Base-by-base conservation (phyloP, 441 rosid species). In the Gossypium schwendimanii region DNA sequence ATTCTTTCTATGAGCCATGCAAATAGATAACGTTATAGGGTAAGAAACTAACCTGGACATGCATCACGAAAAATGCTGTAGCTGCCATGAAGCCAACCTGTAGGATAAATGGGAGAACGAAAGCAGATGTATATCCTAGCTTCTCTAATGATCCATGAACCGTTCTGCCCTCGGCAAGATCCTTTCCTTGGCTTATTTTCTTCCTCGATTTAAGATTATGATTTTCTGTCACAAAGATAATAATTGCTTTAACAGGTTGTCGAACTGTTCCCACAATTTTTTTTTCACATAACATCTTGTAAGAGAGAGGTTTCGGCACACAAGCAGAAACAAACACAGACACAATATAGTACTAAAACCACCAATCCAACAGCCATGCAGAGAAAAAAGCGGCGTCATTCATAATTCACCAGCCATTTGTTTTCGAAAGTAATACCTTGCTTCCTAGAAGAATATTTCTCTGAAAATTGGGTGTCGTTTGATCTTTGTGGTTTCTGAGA, bases 11-110 rank as follows among this genome's bases (percentile, higher is more conserved):
- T 6, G 39, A 33, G 39, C 8, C 39, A 33, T 33, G 39, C 39
- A 33, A 33, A 33, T 33, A 6, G 39, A 33, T 33, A 33, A 33
- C 6, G 8, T 33, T 1, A 6, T 33, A 6, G 39, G 18, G 9
- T 14, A 70, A 7, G 63, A 66, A 75, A 54, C 83, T 79, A 49
- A 89, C 98, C 98, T 92, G 97, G 50, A 89, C 98, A 72, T 92
- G 97, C 98, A 91, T 89, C 80, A 89, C 75, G 57, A 92, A 86
- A 76, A 94, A 87, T 11, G 96, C 89, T 1, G 94, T 89, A 75
- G 84, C 84, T 74, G 81, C 84, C 98, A 89, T 84, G 82, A 94
- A 77, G 62, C 87, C 86, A 84, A 87, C 68, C 79, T 89, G 98
- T 69, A 88, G 74, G 20, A 85, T 81, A 80, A 90, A 89, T 12